Evolutionary conservation across 805 yeast species (phyloP), one percentile per base, ranked within the genome.

Genomic region (Starmerella powellii): DNA sequence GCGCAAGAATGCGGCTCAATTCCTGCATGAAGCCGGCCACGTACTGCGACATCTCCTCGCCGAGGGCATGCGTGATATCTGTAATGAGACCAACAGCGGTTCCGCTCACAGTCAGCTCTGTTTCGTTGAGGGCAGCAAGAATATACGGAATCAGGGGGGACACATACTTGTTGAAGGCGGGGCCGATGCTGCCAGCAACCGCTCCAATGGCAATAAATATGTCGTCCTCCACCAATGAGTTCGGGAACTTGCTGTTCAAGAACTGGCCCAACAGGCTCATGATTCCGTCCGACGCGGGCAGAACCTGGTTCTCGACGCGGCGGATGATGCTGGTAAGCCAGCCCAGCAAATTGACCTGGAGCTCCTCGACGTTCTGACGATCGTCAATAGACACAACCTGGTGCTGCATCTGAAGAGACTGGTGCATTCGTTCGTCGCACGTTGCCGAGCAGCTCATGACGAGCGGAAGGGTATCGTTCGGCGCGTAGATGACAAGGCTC

Each of bases 1-100:
- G 73, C 45, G 80, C 75, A 48, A 91, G 69, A 56, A 76, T 75
- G 37, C 72, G 70, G 41, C 94, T 88, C 57, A 91, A 71, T 37
- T 80, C 80, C 39, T 74, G 73, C 94, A 91, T 86, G 57, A 88
- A 72, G 3, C 79, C 80, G 46, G 76, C 77, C 49, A 82, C 76
- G 60, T 83, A 88, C 41, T 80, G 84, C 45, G 72, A 71, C 51
- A 87, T 75, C 21, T 69, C 70, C 19, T 68, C 71, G 26, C 93
- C 94, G 40, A 91, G 70, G 0, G 96, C 84, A 57, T 86, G 94
- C 8, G 93, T 74, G 52, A 88, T 78, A 64, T 91, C 98, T 16
- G 95, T 95, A 45, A 91, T 86, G 38, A 91, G 72, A 3, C 98
- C 97, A 44, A 91, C 86, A 3, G 97, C 94, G 4, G 95, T 83